phyloP scores from a whole-genome alignment of 768 basidiomycete genomes.

The Pisolithus sp. region DNA sequence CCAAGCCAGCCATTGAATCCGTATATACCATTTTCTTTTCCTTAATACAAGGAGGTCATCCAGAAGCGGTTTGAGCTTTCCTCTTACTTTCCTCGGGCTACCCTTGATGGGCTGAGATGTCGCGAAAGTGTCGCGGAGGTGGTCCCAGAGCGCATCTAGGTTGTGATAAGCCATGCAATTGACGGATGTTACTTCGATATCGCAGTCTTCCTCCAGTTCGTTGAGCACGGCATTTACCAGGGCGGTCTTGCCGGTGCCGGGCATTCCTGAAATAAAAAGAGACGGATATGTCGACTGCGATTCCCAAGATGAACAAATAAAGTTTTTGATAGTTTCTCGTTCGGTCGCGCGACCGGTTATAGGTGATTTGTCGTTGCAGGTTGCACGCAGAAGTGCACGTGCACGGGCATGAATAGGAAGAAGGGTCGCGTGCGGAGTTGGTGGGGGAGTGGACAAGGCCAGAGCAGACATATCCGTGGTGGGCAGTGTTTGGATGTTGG shows the following conservation, averaged over 20 bases:
- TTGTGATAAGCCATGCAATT: slow-evolving; percentile 78
- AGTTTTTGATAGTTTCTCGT: slow-evolving; percentile 49
- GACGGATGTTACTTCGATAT: slow-evolving; percentile 46
- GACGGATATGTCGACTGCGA: slow-evolving; percentile 32
- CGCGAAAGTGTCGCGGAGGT: slow-evolving; percentile 52
- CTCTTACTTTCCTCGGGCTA: slow-evolving; percentile 31
- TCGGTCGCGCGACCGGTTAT: slow-evolving; percentile 69
- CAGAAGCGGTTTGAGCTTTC: slow-evolving; percentile 44
- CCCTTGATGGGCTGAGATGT: slow-evolving; percentile 29
- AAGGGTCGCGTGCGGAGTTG: slow-evolving; percentile 44
- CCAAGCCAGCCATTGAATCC: slow-evolving; percentile 4
- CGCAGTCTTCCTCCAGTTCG: slow-evolving; percentile 31
- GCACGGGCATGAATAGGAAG: slow-evolving; percentile 53
- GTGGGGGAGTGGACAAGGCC: slow-evolving; percentile 52
- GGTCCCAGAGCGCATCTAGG: slow-evolving; percentile 66
- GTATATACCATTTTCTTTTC: slow-evolving; percentile 46
- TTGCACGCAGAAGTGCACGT: slow-evolving; percentile 65
- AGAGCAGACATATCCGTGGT: slow-evolving; percentile 36
- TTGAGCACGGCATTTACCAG: slow-evolving; percentile 62
- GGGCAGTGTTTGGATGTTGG: slow-evolving; percentile 33
- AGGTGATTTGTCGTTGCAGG: slow-evolving; percentile 47
- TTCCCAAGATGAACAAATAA: slow-evolving; percentile 50
- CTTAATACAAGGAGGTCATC: slow-evolving; percentile 38
- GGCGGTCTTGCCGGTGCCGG: slow-evolving; percentile 90
- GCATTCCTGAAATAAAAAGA: slow-evolving; percentile 88